A percentile compares a stretch with the other conserved stretches of the same genome.
These are phyloP conservation scores for Sporothrix pseudoabietina DNA, from an alignment of 2,329 filamentous ascomycete genomes.

Conservation along the genomic window DNA sequence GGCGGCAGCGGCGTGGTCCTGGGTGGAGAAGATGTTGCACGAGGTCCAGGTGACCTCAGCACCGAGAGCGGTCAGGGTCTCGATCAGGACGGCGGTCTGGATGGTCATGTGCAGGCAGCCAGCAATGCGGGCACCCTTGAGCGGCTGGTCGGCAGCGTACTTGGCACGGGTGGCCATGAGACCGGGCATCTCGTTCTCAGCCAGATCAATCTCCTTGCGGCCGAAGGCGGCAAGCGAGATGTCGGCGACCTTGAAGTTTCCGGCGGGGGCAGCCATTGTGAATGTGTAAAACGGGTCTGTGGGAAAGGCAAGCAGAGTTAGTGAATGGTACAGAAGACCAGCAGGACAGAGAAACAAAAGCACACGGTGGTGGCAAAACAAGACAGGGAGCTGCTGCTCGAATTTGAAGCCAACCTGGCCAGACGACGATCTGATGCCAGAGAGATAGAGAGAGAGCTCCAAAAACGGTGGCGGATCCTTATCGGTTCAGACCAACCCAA, in stretches of 20 bases:
- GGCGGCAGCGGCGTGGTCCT: slow-evolving; percentile 96
- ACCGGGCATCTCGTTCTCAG: slow-evolving; percentile 96
- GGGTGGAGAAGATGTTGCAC: slow-evolving; percentile 99
- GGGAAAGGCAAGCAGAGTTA: background rate
- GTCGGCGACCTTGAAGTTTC: slow-evolving; percentile 98
- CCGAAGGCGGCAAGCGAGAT: slow-evolving; percentile 97
- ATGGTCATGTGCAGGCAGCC: slow-evolving; percentile 99
- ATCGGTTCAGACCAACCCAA: background rate
- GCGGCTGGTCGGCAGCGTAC: slow-evolving; percentile 90
- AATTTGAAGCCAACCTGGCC: background rate
- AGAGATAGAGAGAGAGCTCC: background rate
- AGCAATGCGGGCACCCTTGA: slow-evolving; percentile 92
- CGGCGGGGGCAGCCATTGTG: slow-evolving; percentile 75
- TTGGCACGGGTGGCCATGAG: slow-evolving; percentile 92
- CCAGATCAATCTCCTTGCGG: slow-evolving; percentile 97
- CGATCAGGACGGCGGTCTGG: slow-evolving; percentile 98
- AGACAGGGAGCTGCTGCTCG: background rate
- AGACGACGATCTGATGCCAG: slow-evolving; percentile 5
- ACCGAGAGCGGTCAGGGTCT: slow-evolving; percentile 91
- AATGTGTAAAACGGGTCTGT: slow-evolving; percentile 23
- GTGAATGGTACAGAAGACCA: background rate
- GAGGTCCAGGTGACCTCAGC: slow-evolving; percentile 98
- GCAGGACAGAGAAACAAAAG: background rate
- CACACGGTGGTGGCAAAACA: background rate
- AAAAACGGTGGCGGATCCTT: slow-evolving; percentile 2